Base-by-base conservation (phyloP, 495 filamentous ascomycete genomes). In the Margaritispora aquatica region DNA sequence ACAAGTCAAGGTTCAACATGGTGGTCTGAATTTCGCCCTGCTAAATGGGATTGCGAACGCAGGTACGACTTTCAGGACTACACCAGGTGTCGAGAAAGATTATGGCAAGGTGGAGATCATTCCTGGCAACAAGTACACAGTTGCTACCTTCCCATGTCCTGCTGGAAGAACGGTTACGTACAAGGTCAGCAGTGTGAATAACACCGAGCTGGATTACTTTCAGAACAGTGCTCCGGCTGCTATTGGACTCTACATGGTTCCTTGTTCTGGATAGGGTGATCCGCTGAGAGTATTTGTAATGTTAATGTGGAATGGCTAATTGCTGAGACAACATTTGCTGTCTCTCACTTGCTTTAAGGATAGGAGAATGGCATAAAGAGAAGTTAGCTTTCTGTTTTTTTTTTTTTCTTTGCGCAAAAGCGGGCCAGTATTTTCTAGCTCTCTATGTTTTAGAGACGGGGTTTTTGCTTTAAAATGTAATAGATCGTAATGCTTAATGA, bases 161-260 rank as follows among this genome's bases (percentile, higher is more conserved):
- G 77, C 75, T 46, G 84, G 80, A 11, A 44, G 77, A 59, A 69
- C 73, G 7, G 67, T 86, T 17, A 69, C 68, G 9, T 81, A 76
- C 55, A 71, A 80, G 70, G 73, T 86, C 55, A 73, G 74, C 19
- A 65, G 63, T 34, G 27, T 50, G n/a, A 81, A 78, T 26, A 72
- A 68, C 57, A 78, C 83, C 20, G 64, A 77, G 47, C 65, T 90
- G n/a, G 70, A 82, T 54, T 89, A 80, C 64, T 84, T 85, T 69
- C 75, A 90, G 67, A 80, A 87, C 67, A 83, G 67, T 59, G 83
- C 80, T 62, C 80, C 80, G 22, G 73, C 74, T 54, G 81, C 86
- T 64, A 77, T 88, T 59, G 86, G 87, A 44, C 69, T 89, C 59
- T 89, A 78, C 70, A 75, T 90, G 31, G 64, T 67, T 26, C 61